phyloP scores from a whole-genome alignment of 1,139 yeast genomes.

The Taphrina betulina region DNA sequence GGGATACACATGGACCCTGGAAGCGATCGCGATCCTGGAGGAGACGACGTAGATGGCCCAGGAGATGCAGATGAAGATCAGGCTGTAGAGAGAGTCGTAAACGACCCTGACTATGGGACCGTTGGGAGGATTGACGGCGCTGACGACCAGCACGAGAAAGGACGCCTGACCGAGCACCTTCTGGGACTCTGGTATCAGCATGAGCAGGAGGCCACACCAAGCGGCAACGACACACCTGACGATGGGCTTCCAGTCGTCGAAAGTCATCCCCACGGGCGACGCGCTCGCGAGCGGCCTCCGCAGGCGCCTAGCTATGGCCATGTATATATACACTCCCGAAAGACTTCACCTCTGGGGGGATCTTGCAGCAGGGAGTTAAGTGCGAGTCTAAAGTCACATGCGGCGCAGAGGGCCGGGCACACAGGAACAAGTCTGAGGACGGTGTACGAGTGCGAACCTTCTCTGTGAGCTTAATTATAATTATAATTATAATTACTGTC shows the following conservation, averaged over 20 bases:
- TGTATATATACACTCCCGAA: no score
- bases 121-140: constrained; percentile 29
- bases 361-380: no score
- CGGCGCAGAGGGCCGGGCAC: no score
- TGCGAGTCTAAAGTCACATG: no score
- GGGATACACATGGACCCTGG: constrained; percentile 8
- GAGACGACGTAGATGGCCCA: constrained; percentile 33
- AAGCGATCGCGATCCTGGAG: constrained; percentile 30
- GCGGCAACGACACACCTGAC: constrained; percentile 31
- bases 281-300: neutral
- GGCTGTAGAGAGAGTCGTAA: constrained; percentile 19
- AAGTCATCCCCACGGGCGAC: constrained; percentile 10
- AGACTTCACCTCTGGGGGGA: no score
- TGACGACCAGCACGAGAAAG: constrained; percentile 33
- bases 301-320: neutral
- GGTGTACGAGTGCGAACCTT: no score
- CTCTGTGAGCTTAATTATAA: no score
- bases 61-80: constrained; percentile 25
- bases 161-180: constrained; percentile 29
- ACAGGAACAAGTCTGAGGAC: no score
- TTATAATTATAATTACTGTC: no score
- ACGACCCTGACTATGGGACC: constrained; percentile 33
- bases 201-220: constrained; percentile 34
- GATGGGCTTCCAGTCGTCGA: constrained; percentile 32
- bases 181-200: constrained; percentile 28